Evolutionary conservation across 352 stramenopile genomes (phyloP), one percentile per base, ranked within the genome.

Genomic region (Phytophthora idaei): DNA sequence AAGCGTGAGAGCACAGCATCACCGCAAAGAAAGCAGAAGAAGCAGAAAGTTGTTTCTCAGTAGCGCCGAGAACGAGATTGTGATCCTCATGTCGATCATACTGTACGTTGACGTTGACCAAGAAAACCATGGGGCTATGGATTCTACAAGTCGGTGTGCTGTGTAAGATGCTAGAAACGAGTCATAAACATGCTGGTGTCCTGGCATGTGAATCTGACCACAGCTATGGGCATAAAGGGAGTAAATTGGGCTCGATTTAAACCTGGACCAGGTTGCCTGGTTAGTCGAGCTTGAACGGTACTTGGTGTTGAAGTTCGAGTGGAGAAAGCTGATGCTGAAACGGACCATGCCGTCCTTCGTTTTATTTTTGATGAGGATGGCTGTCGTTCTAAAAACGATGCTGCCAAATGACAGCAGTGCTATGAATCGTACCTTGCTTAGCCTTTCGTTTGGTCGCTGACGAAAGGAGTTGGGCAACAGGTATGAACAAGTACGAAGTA

Each of bases 401-500:
- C 51, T 56, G 12, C 27, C 54, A 36, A 42, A 32, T 50, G 59
- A 41, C 32, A 66, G 50, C 34, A 69, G 64, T 36, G 34, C 52
- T 56, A 71, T 71, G 67, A 54, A 69, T 73, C 47, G 65, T 52
- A 70, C 61, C 46, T 69, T 61, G 63, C 47, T 64, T 61, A 59
- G 57, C 39, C 51, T 55, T 63, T 29, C 28, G 67, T 64, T 74
- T 50, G 46, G 47, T 61, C 52, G 46, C 47, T 54, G 39, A 58
- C 61, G 65, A 68, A 57, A 69, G 61, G 37, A 50, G 49, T 32
- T 21, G 41, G 39, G 15, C 44, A 39, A 25, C 28, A 50, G 31
- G 27, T 32, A 98, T 97, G 93, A 98, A 98, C 78, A 98, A 98
- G 73, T 98, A 98, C 73, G 92, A 98, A 80, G 92, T 98, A 57